Conservation (phyloP, 2,329 filamentous ascomycete genomes). For the Anthostomella pinea region DNA sequence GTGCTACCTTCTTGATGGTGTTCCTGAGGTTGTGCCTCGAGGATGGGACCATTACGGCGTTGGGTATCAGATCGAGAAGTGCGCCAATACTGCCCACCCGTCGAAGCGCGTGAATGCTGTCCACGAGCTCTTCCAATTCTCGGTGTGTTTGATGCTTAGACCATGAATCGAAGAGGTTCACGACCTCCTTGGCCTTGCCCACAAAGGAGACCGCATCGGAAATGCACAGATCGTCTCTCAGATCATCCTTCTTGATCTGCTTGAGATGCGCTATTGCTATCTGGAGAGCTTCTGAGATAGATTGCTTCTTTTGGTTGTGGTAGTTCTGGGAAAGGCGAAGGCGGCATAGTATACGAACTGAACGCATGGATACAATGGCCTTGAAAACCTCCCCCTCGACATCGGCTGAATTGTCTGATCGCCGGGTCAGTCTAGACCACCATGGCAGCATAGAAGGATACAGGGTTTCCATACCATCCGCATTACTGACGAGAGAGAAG, state of each 20-base stretch:
- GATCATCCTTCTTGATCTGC: background rate
- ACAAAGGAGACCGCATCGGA: constrained; percentile 12
- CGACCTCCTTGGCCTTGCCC: constrained; percentile 18
- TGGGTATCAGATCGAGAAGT: constrained; percentile 21
- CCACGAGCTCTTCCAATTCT: constrained; percentile 27
- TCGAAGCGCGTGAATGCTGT: constrained; percentile 28
- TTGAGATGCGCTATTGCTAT: constrained; percentile 5
- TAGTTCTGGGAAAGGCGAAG: constrained; percentile 18
- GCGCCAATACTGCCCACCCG: constrained; percentile 9
- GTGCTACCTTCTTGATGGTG: constrained; percentile 35
- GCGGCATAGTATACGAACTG: constrained; percentile 27
- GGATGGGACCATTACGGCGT: constrained; percentile 14
- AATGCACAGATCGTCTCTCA: background rate
- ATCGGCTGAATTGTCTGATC: constrained; percentile 1
- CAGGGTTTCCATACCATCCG: too few species aligned
- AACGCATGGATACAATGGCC: constrained; percentile 33
- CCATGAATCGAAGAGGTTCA: constrained; percentile 26
- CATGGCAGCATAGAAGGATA: background rate
- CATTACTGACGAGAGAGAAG: constrained; percentile 12
- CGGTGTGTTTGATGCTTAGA: constrained; percentile 21
- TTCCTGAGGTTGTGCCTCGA: constrained; percentile 26
- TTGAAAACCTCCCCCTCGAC: constrained; percentile 22
- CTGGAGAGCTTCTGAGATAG: constrained; percentile 12
- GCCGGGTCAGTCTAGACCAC: background rate
- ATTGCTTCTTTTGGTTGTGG: constrained; percentile 2